Conservation (phyloP, 768 basidiomycete genomes). For the Amanita brunnescens region DNA sequence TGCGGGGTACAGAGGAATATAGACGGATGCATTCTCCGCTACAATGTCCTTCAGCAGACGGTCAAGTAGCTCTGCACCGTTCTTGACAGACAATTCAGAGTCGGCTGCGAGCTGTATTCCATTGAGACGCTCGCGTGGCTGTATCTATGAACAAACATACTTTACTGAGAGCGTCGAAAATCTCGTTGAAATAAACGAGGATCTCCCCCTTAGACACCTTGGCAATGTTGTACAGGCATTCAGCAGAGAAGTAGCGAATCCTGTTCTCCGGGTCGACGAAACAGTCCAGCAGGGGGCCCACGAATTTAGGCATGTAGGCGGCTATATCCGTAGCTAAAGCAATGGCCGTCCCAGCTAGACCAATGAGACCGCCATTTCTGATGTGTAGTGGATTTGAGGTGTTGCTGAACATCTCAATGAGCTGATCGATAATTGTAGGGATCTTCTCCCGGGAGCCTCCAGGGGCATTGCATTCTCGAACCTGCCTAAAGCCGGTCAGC, state of each 20-base stretch:
- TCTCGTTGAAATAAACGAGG: conserved; percentile 94
- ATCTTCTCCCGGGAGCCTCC: conserved; percentile 71
- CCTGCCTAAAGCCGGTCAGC: conserved; percentile 40
- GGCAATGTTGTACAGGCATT: conserved; percentile 96
- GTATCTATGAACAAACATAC: conserved; percentile 32
- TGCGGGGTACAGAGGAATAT: conserved; percentile 82
- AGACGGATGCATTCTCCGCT: conserved; percentile 90
- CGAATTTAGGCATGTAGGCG: conserved; percentile 90
- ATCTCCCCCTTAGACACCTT: conserved; percentile 97
- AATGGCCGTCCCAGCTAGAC: conserved; percentile 94
- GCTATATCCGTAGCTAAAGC: conserved; percentile 90
- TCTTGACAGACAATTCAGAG: conserved; percentile 93
- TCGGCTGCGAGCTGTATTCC: conserved; percentile 81
- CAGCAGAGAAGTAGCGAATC: conserved; percentile 95
- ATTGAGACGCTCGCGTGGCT: conserved; percentile 6
- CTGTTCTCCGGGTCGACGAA: conserved; percentile 92
- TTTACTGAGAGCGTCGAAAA: conserved; percentile 96
- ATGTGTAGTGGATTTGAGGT: conserved; percentile 77
- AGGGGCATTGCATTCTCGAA: conserved; percentile 79
- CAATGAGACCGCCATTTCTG: conserved; percentile 92
- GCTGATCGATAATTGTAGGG: conserved; percentile 82
- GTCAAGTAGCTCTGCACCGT: conserved; percentile 94
- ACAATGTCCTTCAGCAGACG: conserved; percentile 97
- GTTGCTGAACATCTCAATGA: conserved; percentile 90
- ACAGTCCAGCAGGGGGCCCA: conserved; percentile 81